These are phyloP conservation scores for Phytophthora pini DNA, from an alignment of 352 stramenopile genomes.

Conservation along the genomic window DNA sequence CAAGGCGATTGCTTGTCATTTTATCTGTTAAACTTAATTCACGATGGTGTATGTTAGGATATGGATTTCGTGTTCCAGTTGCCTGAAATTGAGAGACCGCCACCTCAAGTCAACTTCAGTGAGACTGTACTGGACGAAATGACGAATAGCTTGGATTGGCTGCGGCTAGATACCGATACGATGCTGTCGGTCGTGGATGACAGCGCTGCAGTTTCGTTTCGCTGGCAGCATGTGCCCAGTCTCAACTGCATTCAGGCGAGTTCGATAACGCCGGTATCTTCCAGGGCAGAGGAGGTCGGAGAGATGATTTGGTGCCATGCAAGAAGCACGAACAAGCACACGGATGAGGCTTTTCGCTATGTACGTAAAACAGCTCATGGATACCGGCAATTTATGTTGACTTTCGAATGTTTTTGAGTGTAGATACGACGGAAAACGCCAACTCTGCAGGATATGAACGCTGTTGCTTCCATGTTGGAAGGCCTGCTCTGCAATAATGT, in stretches of 20 bases:
- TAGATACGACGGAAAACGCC: slow-evolving; percentile 4
- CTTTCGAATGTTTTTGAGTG: background rate
- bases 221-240: background rate
- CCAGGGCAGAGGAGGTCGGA: slow-evolving; percentile 5
- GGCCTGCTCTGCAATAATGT: slow-evolving; percentile 5
- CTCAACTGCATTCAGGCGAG: slow-evolving; percentile 9
- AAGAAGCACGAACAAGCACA: slow-evolving; percentile 12
- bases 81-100: background rate
- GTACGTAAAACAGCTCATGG: slow-evolving; percentile 6
- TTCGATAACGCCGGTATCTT: slow-evolving; percentile 25
- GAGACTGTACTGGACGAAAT: slow-evolving; percentile 9
- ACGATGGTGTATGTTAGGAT: background rate
- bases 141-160: slow-evolving; percentile 6
- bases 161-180: slow-evolving; percentile 13
- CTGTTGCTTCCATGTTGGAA: slow-evolving; percentile 9
- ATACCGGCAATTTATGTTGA: background rate
- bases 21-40: background rate
- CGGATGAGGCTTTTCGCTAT: slow-evolving; percentile 14
- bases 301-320: slow-evolving; percentile 20
- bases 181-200: slow-evolving; percentile 4
- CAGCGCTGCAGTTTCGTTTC: slow-evolving; percentile 6
- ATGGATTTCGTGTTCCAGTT: slow-evolving; percentile 21
- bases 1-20: background rate
- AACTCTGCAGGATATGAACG: slow-evolving; percentile 25
- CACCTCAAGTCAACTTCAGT: slow-evolving; percentile 4